phyloP scores from a whole-genome alignment of 768 basidiomycete species.

The Boletus sp. region DNA sequence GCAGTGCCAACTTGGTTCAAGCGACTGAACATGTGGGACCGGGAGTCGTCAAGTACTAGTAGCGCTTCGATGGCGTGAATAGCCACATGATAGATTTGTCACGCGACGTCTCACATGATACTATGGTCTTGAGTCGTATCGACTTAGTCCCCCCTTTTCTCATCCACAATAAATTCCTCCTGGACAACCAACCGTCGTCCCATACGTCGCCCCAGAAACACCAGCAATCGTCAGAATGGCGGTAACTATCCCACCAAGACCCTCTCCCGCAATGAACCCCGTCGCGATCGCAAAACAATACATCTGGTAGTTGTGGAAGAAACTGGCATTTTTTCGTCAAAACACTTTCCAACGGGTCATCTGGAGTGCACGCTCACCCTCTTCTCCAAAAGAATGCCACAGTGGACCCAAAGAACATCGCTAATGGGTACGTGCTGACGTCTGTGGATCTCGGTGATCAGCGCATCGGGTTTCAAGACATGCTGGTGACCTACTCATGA shows the following conservation, averaged over 20 bases:
- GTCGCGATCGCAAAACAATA: conserved; percentile 39
- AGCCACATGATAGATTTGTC: neutral
- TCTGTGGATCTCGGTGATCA: neutral
- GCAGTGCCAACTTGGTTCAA: conserved; percentile 23
- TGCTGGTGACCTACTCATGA: neutral
- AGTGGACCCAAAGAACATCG: neutral
- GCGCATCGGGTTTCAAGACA: neutral
- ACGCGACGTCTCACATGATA: neutral
- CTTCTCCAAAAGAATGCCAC: neutral
- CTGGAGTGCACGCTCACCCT: neutral
- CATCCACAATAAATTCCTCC: conserved; percentile 28
- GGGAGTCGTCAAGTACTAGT: neutral
- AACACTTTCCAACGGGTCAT: neutral
- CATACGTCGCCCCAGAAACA: conserved; percentile 25
- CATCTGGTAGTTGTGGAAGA: conserved; percentile 6
- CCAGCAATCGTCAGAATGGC: conserved; percentile 32
- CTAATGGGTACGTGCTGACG: neutral
- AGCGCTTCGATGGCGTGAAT: neutral
- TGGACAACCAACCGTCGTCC: conserved; percentile 31
- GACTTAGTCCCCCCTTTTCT: neutral
- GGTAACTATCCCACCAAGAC: conserved; percentile 36
- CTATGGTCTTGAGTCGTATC: no score
- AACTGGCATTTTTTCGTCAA: neutral
- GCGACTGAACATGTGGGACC: conserved; percentile 23
- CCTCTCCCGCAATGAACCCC: conserved; percentile 41